Evolutionary conservation across 257 asterid species (phyloP).

Genomic region (Sherardia arvensis): DNA sequence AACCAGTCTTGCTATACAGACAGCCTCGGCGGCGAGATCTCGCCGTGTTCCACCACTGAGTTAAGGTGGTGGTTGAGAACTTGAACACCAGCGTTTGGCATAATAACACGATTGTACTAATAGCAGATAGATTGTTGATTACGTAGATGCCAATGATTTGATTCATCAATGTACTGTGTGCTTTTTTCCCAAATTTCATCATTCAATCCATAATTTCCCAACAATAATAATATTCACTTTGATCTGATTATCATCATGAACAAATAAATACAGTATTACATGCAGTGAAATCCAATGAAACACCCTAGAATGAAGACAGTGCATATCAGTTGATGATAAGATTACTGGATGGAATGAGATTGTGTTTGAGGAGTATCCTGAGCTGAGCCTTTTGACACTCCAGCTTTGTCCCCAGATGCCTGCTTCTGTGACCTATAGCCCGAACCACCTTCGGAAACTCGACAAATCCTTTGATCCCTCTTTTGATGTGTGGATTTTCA

Average conservation of each 20-base stretch:
- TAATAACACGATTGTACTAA: not conserved
- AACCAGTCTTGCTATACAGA: conserved; percentile 56
- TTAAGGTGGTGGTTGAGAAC: conserved; percentile 59
- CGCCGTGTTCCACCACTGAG: conserved; percentile 88
- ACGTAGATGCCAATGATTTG: not conserved
- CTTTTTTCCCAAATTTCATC: not conserved
- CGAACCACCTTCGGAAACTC: conserved; percentile 73
- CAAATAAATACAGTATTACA: not conserved
- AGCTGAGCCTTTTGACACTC: conserved; percentile 82
- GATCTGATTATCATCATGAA: not conserved
- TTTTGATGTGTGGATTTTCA: conserved; percentile 69
- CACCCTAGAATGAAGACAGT: not conserved
- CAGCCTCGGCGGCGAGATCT: conserved; percentile 76
- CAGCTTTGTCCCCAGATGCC: conserved; percentile 51
- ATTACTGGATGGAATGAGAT: conserved; percentile 28
- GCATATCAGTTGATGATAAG: conserved; percentile 23
- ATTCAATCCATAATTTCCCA: not conserved
- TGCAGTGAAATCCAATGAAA: not conserved
- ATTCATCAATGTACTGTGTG: not conserved
- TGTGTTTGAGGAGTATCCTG: conserved; percentile 52
- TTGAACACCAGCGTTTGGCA: conserved; percentile 19
- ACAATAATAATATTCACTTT: not conserved
- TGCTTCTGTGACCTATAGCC: conserved; percentile 65
- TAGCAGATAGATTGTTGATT: not conserved
- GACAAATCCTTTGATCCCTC: conserved; percentile 88